Evolutionary conservation across 2,329 filamentous ascomycete genomes (phyloP), one percentile per base, ranked within the genome.

Genomic region (Pseudocercospora fijiensis): DNA sequence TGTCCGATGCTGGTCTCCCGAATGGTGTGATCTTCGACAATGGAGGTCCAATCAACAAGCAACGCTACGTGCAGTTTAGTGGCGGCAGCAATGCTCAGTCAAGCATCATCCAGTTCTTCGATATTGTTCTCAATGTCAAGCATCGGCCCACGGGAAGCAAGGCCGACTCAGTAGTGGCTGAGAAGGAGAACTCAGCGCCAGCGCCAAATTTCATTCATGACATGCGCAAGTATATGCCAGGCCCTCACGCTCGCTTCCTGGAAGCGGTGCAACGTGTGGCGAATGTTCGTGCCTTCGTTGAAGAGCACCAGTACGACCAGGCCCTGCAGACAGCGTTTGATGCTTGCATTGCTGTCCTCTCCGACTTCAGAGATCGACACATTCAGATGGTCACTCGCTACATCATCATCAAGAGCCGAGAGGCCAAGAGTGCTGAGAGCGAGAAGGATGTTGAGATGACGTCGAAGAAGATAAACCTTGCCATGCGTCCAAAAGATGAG

Each of bases 211-310:
- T 99, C 79, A 94, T 99, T 74, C 87, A 90, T 74, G 95, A 99
- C 69, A 99, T 99, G 95, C 90, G 94, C 63, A 86, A 86, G 52
- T 99, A 99, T 79, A 99, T 99, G 95, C 95, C 95, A 0, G 94
- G 92, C 0, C 86, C 90, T 0, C 95, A 99, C 74, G 90, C 92
- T 3, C 88, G 90, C 45, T 99, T 99, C 79, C 83, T 99, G 3
- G 85, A 90, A 67, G 90, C 96, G 67, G 88, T 97, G 11, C 83
- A 86, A 57, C 81, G 81, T 16, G 88, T 97, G 3, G 88, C 94
- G 70, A 98, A 98, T 74, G 92, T 99, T 70, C 90, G 92, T 28
- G 83, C 89, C 18, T 98, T 89, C 71, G 93, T 97, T 57, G 85
- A 90, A 69, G 76, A 70, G 70, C 85, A 84, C 74, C 80, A 75